Conservation (phyloP, 139 green algal species). For the Spirogloea muscicola region DNA sequence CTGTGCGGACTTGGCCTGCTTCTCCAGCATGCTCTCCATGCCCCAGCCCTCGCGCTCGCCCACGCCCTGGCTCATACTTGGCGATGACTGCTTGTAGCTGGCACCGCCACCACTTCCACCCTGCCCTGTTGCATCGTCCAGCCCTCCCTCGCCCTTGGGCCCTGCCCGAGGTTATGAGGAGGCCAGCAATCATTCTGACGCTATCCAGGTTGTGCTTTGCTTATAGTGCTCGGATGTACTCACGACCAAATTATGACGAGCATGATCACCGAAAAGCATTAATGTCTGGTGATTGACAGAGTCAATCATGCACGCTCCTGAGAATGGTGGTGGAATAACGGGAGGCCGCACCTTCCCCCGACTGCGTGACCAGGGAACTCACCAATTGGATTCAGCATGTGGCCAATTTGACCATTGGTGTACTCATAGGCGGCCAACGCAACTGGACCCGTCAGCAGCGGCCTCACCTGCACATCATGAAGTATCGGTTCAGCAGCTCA, state of each 20-base stretch:
- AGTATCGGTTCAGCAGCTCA: too few relatives aligned
- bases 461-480: constrained; percentile 41
- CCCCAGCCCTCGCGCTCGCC: constrained; percentile 31
- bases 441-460: constrained; percentile 31
- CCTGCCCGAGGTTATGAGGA: constrained; percentile 8
- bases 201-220: background rate
- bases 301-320: too few relatives aligned
- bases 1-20: too few relatives aligned
- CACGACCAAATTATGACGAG: too few relatives aligned
- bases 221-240: background rate
- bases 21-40: constrained; percentile 7
- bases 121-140: constrained; percentile 46
- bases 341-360: too few relatives aligned
- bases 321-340: too few relatives aligned
- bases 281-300: too few relatives aligned
- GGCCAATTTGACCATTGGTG: constrained; percentile 33
- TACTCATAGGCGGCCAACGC: constrained; percentile 41
- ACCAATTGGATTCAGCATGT: constrained; percentile 48
- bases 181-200: too few relatives aligned
- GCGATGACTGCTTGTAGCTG: constrained; percentile 46
- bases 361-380: background rate
- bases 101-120: constrained; percentile 35
- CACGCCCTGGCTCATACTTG: constrained; percentile 6
- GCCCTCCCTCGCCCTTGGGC: constrained; percentile 46
- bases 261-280: too few relatives aligned